Conservation (phyloP, 1,139 yeast species). For the Nadsonia starkeyi-henricii region DNA sequence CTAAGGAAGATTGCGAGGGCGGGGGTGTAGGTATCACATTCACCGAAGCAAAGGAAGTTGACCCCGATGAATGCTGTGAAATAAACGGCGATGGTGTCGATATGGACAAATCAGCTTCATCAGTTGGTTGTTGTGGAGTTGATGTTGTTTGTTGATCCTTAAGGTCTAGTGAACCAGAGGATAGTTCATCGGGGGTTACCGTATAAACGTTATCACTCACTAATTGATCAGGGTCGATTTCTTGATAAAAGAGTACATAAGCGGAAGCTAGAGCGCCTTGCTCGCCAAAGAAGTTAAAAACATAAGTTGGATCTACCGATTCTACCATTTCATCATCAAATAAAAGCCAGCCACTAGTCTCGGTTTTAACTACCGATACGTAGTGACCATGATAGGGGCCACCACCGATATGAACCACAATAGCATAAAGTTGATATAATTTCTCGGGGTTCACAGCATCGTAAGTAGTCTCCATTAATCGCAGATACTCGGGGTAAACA, state of each 20-base stretch:
- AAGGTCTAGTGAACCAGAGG: no score
- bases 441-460: constrained; percentile 36
- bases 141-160: no score
- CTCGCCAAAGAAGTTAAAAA: constrained; percentile 78
- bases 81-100: no score
- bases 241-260: constrained; percentile 66
- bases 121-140: no score
- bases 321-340: constrained; percentile 96
- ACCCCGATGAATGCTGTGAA: no score
- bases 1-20: not conserved
- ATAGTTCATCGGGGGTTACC: no score
- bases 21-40: not conserved
- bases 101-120: no score
- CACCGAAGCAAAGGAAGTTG: no score
- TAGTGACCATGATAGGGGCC: constrained; percentile 98
- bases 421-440: constrained; percentile 68
- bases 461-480: constrained; percentile 64
- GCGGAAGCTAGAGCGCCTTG: constrained; percentile 85
- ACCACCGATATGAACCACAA: constrained; percentile 91
- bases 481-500: constrained; percentile 59
- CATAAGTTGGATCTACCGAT: constrained; percentile 70
- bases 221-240: constrained; percentile 10
- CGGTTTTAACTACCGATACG: constrained; percentile 72
- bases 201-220: no score
- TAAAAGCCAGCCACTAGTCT: constrained; percentile 70